A percentile compares a stretch with the other conserved stretches of the same genome.
Conservation (phyloP, 179 eudicot genomes). For the Silene coronaria region DNA sequence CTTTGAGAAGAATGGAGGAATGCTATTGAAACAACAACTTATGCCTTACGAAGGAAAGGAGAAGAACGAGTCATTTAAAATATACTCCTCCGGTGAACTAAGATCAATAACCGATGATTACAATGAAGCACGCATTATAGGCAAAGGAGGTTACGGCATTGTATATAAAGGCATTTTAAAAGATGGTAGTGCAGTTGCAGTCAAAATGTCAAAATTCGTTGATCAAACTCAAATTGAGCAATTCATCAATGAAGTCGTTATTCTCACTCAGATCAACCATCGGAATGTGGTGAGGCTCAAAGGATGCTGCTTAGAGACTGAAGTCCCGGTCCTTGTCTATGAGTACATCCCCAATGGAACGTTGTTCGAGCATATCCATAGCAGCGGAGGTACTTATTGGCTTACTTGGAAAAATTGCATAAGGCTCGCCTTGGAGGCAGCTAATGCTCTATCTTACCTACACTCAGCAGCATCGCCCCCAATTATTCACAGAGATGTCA, state of each 20-base stretch:
- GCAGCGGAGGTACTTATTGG: not conserved
- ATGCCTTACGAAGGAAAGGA: not conserved
- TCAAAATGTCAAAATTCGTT: slow-evolving; percentile 11
- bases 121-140: not conserved
- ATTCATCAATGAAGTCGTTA: not conserved
- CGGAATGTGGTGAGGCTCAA: slow-evolving; percentile 4
- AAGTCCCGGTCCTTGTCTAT: not conserved
- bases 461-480: slow-evolving; percentile 7
- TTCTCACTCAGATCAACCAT: slow-evolving; percentile 5
- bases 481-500: not conserved
- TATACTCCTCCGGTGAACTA: not conserved
- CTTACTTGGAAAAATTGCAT: slow-evolving; percentile 3
- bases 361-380: slow-evolving; percentile 8
- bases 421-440: slow-evolving; percentile 5
- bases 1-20: slow-evolving; percentile 11
- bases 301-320: slow-evolving; percentile 5
- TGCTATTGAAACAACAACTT: not conserved
- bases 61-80: not conserved
- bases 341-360: slow-evolving; percentile 10
- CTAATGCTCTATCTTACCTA: slow-evolving; percentile 1
- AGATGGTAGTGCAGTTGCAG: slow-evolving; percentile 10
- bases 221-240: slow-evolving; percentile 14
- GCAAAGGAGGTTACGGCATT: slow-evolving; percentile 18
- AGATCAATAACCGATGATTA: not conserved
- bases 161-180: slow-evolving; percentile 9